These are phyloP conservation scores for Wolfiporia cocos DNA, from an alignment of 1,284 basidiomycete species.

Conservation along the genomic window DNA sequence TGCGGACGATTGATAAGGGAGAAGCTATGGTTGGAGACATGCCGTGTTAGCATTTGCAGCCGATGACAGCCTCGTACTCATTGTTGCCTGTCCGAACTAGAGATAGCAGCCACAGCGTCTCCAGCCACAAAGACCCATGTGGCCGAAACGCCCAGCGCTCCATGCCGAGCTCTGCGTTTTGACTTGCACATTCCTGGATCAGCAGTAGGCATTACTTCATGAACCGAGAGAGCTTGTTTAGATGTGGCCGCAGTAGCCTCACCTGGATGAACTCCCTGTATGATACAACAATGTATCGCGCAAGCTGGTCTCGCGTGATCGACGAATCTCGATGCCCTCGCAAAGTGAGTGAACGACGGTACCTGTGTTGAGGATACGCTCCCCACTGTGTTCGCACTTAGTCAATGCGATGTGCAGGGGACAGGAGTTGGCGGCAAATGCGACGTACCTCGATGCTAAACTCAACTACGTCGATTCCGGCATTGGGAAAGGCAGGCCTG, in stretches of 20 bases:
- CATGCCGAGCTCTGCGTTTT: no score
- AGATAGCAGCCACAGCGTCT: background rate
- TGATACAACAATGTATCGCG: background rate
- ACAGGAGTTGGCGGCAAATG: background rate
- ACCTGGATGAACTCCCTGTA: conserved; percentile 1
- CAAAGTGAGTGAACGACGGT: background rate
- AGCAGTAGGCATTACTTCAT: no score
- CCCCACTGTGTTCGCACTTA: background rate
- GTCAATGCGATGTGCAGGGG: background rate
- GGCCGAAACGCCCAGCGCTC: background rate
- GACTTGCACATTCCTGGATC: no score
- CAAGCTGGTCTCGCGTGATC: background rate
- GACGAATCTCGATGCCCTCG: background rate
- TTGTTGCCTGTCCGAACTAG: no score
- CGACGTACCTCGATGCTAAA: background rate
- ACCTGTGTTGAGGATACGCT: background rate
- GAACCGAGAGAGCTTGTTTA: no score
- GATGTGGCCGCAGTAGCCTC: no score
- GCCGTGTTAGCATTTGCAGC: no score
- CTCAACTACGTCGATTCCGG: background rate
- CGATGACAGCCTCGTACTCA: no score
- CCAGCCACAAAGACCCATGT: background rate
- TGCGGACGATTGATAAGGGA: no score
- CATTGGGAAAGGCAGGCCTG: background rate
- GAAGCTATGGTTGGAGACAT: no score